Evolutionary conservation across 305 asterid species (phyloP).

Genomic region (Rubia tinctorum): DNA sequence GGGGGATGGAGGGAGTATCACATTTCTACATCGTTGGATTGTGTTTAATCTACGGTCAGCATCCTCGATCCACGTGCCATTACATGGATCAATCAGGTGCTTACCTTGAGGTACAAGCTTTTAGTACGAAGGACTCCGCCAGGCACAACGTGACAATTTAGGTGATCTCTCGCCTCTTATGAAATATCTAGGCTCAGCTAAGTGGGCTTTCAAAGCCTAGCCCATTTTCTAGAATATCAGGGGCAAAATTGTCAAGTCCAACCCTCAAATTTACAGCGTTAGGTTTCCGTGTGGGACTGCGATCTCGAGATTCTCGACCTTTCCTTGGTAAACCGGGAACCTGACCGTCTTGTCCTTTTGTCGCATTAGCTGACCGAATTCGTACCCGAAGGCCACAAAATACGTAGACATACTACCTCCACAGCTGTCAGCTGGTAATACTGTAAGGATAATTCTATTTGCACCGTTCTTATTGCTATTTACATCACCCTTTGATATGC

Average conservation of each 20-base stretch:
- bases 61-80: background rate
- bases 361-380: background rate
- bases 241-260: background rate
- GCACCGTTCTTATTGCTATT: too few species aligned
- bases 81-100: conserved; percentile 8
- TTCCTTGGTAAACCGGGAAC: background rate
- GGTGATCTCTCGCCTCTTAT: background rate
- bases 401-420: background rate
- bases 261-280: too few species aligned
- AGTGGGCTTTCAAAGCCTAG: background rate
- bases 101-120: background rate
- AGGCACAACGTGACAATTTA: background rate
- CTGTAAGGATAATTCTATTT: too few species aligned
- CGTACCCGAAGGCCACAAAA: background rate
- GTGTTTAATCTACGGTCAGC: background rate
- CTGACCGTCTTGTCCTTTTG: background rate
- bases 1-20: too few species aligned
- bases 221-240: background rate
- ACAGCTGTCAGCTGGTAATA: background rate
- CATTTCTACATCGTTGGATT: conserved; percentile 10
- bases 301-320: too few species aligned
- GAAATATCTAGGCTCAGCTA: background rate
- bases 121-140: background rate
- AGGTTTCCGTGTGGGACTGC: too few species aligned
- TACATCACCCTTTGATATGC: too few species aligned